Conservation (phyloP, 129 eudicot species). For the Tagetes erecta region DNA sequence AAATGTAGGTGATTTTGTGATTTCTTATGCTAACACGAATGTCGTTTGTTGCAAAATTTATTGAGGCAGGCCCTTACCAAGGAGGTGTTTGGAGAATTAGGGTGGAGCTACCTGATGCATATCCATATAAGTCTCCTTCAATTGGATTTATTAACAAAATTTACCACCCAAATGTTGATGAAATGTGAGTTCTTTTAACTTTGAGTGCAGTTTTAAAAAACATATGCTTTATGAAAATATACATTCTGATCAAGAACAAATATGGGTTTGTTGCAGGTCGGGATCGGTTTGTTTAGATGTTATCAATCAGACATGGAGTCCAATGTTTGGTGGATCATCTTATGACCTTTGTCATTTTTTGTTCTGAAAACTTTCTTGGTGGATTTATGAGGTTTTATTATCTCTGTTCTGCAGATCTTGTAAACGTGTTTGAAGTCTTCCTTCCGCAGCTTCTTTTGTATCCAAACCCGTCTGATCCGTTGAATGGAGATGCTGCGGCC, state of each 20-base stretch:
- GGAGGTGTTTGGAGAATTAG: conserved; percentile 91
- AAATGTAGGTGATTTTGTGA: not conserved
- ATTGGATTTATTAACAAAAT: conserved; percentile 89
- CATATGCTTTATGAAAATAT: not conserved
- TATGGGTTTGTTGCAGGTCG: conserved; percentile 57
- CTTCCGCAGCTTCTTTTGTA: conserved; percentile 95
- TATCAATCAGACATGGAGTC: conserved; percentile 96
- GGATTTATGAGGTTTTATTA: conserved; percentile 5
- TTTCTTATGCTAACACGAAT: not conserved
- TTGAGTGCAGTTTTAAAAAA: not conserved
- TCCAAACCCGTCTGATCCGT: conserved; percentile 93
- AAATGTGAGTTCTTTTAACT: conserved; percentile 56
- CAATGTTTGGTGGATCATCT: conserved; percentile 71
- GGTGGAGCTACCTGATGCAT: conserved; percentile 86
- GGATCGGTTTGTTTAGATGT: conserved; percentile 97
- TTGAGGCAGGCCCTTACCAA: conserved; percentile 69
- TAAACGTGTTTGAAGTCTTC: conserved; percentile 90
- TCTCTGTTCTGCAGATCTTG: conserved; percentile 58
- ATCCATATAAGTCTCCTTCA: conserved; percentile 80
- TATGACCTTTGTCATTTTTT: conserved; percentile 1
- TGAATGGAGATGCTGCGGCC: conserved; percentile 94
- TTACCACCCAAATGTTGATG: conserved; percentile 94
- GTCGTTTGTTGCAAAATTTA: conserved; percentile 6
- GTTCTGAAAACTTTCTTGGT: not conserved
- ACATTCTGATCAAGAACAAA: conserved; percentile 5